These are phyloP conservation scores for Microbotryum silenes-acaulis DNA, from an alignment of 1,284 basidiomycete genomes.

Conservation along the genomic window DNA sequence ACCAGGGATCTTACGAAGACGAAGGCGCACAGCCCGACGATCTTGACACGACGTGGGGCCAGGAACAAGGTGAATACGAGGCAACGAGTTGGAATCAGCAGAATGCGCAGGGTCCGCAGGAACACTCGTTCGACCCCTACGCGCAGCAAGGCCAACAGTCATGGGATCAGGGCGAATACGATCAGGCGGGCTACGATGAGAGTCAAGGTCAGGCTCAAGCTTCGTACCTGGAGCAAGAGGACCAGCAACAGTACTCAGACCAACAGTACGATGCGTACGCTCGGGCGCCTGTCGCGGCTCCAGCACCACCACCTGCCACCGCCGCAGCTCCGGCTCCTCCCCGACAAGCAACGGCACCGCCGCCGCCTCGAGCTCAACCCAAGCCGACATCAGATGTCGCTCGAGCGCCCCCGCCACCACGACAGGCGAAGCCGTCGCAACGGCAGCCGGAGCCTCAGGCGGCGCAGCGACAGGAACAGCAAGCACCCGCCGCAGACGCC, in stretches of 20 bases:
- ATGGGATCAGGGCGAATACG: too few relatives aligned
- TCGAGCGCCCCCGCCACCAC: neutral
- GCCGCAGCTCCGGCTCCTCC: slow-evolving; percentile 3
- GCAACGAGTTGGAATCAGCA: neutral
- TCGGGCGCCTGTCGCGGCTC: slow-evolving; percentile 4
- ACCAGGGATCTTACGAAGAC: neutral
- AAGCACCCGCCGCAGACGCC: neutral
- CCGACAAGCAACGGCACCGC: slow-evolving; percentile 2
- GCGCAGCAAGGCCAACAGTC: neutral
- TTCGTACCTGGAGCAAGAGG: slow-evolving; percentile 8
- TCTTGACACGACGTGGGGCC: neutral
- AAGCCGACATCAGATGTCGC: slow-evolving; percentile 8
- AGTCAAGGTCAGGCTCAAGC: neutral
- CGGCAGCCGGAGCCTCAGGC: too few relatives aligned
- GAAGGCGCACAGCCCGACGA: slow-evolving; percentile 2
- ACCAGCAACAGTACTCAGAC: neutral
- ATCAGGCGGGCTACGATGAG: neutral
- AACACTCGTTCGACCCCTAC: neutral
- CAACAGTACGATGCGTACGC: neutral
- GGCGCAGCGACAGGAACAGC: too few relatives aligned
- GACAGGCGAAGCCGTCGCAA: too few relatives aligned
- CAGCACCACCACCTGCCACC: neutral
- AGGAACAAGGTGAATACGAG: slow-evolving; percentile 1
- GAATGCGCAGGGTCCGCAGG: neutral
- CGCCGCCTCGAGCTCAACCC: slow-evolving; percentile 8